Evolutionary conservation across 1,139 yeast genomes (phyloP).

Genomic region (Sugiyamaella paludigena): DNA sequence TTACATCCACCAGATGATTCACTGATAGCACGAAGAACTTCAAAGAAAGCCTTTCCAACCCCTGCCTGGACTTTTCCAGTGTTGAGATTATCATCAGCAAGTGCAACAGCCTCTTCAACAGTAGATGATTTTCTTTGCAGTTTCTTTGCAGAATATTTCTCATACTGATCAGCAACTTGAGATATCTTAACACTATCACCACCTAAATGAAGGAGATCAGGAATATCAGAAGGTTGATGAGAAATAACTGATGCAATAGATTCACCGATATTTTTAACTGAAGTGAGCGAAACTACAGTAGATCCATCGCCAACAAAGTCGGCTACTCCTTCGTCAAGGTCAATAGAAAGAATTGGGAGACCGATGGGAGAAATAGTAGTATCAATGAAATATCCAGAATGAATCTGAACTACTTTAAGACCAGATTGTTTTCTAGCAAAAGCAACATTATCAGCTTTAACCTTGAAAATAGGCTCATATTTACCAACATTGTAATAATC

Average conservation of each 20-base stretch:
- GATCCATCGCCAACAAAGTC: slow-evolving; percentile 35
- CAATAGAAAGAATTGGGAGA: slow-evolving; percentile 6
- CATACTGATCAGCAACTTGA: slow-evolving; percentile 45
- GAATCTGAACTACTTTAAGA: slow-evolving; percentile 51
- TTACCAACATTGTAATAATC: slow-evolving; percentile 37
- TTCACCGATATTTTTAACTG: slow-evolving; percentile 50
- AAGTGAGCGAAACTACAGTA: slow-evolving; percentile 38
- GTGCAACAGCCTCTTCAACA: slow-evolving; percentile 38
- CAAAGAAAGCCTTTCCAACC: not conserved
- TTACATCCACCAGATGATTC: slow-evolving; percentile 34
- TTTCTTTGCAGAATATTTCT: slow-evolving; percentile 42
- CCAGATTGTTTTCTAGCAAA: slow-evolving; percentile 44
- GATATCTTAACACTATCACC: slow-evolving; percentile 45
- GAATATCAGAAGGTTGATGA: slow-evolving; percentile 41
- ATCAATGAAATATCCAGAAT: slow-evolving; percentile 46
- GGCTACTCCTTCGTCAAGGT: slow-evolving; percentile 37
- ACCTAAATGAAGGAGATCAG: slow-evolving; percentile 47
- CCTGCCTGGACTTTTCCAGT: slow-evolving; percentile 10
- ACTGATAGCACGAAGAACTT: slow-evolving; percentile 3
- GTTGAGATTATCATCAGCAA: slow-evolving; percentile 31
- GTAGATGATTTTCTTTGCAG: slow-evolving; percentile 37
- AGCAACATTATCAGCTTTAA: slow-evolving; percentile 44
- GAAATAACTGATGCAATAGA: slow-evolving; percentile 46
- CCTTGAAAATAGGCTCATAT: slow-evolving; percentile 40
- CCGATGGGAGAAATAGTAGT: slow-evolving; percentile 26